A percentile compares a stretch with the other conserved stretches of the same genome.
phyloP scores from a whole-genome alignment of 1,284 basidiomycete genomes.

The Inonotus hispidus region DNA sequence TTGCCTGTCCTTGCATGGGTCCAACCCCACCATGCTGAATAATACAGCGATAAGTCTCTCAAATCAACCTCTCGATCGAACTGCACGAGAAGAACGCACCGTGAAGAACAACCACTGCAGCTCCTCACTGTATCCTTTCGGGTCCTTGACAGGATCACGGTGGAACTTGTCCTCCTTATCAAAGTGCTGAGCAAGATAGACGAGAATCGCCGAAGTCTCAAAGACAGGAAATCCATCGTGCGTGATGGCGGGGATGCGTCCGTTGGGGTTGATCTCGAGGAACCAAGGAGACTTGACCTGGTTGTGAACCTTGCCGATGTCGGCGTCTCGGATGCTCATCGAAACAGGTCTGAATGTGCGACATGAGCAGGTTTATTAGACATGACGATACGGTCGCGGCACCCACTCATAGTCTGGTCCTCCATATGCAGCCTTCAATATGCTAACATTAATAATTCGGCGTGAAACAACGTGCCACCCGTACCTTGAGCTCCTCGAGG shows the following conservation, averaged over 20 bases:
- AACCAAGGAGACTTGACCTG: conserved; percentile 52
- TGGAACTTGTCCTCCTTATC: conserved; percentile 45
- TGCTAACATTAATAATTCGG: conserved; percentile 16
- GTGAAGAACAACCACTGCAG: conserved; percentile 79
- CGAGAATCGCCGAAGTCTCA: conserved; percentile 49
- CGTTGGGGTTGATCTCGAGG: conserved; percentile 56
- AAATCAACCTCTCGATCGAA: not conserved
- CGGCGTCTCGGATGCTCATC: conserved; percentile 26
- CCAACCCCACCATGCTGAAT: conserved; percentile 61
- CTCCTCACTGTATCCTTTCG: conserved; percentile 45
- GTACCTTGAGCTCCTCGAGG: conserved; percentile 38
- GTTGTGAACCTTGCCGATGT: conserved; percentile 32
- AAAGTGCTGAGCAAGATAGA: conserved; percentile 49
- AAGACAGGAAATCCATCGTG: conserved; percentile 45
- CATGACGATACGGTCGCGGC: conserved; percentile 19
- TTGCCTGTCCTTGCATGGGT: conserved; percentile 72
- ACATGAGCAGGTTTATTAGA: conserved; percentile 19
- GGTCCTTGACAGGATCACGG: conserved; percentile 35
- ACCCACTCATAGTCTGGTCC: conserved; percentile 35
- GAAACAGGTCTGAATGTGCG: conserved; percentile 31
- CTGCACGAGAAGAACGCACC: conserved; percentile 20
- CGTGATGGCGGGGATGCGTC: conserved; percentile 47
- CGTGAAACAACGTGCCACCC: not conserved
- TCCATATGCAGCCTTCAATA: conserved; percentile 34
- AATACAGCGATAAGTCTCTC: not conserved